These are phyloP conservation scores for Helicocarpus griseus DNA, from an alignment of 2,329 filamentous ascomycete species.

Conservation along the genomic window DNA sequence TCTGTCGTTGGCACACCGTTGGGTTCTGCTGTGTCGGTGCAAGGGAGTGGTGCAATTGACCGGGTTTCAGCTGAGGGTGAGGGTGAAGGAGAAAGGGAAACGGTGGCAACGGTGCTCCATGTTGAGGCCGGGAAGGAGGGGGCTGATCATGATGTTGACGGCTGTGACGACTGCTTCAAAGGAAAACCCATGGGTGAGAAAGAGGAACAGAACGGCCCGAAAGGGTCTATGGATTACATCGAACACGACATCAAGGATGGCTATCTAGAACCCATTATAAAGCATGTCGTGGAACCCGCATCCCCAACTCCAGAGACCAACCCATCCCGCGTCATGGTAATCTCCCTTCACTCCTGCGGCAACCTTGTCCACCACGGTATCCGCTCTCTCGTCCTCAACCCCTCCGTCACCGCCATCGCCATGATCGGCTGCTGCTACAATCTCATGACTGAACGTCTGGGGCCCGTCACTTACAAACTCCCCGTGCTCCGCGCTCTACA, in stretches of 20 bases:
- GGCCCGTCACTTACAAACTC: constrained; percentile 77
- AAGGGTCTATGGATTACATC: constrained; percentile 33
- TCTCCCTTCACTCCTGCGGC: constrained; percentile 94
- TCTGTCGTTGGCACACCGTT: constrained; percentile 1
- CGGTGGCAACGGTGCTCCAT: background rate
- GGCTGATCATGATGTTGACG: background rate
- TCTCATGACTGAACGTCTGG: constrained; percentile 79
- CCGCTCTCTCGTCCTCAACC: constrained; percentile 74
- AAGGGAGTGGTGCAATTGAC: constrained; percentile 1
- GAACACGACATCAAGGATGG: constrained; percentile 37
- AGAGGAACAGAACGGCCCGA: constrained; percentile 1
- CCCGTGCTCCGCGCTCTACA: constrained; percentile 67
- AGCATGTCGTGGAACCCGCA: constrained; percentile 20
- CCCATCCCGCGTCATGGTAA: constrained; percentile 59
- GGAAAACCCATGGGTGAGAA: background rate
- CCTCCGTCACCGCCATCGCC: constrained; percentile 76
- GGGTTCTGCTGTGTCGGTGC: constrained; percentile 3
- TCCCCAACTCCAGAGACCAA: constrained; percentile 6
- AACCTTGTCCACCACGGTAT: constrained; percentile 95
- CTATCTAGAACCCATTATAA: constrained; percentile 31
- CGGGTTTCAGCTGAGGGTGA: too few species aligned
- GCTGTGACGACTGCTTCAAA: background rate
- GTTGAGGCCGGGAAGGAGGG: background rate
- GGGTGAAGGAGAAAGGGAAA: background rate
- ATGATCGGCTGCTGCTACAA: constrained; percentile 99